Base-by-base conservation (phyloP, 345 rosid species). In the Aegle marmelos region DNA sequence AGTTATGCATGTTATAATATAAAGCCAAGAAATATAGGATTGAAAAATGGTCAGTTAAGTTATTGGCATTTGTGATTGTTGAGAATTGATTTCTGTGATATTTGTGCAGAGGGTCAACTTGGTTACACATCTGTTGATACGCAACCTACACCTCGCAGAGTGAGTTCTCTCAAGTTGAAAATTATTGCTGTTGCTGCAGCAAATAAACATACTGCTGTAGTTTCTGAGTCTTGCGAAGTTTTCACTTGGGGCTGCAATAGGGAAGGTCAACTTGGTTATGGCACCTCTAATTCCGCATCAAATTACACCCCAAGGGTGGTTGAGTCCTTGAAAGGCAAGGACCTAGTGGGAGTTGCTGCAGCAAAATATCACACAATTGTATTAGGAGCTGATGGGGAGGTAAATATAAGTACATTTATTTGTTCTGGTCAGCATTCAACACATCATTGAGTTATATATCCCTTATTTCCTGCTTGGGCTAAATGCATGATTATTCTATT, bases 251-350 rank as follows among this genome's bases (percentile, higher is more conserved):
- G 99, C 65, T 92, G 94, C 89, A 96, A 96, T 74, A 86, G 89
- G 83, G 98, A 92, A 86, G 99, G 99, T 69, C 99, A 96, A 78
- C 99, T 96, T 33, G 99, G 99, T 83, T 96, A 96, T 83, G 99
- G 99, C 59, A 96, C 99, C 69, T 96, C 99, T 50, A 92, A 94
- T 86, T 96, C 99, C 21, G 98, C 98, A 70, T 96, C 99, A 76
- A 96, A 96, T 87, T 92, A 92, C 87, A 89, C 87, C 31, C 99
- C 99, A 58, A 89, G 99, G 83, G 79, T 90, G 76, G 99, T 96
- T 56, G 99, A 96, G 82, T 94, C 83, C 86, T 85, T 96, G 89
- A 96, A 96, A 84, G 94, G 95, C 72, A 96, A 91, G 85, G 79
- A 81, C 67, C 83, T 91, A 82, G 83, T 73, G 5, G 87, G 88